Evolutionary conservation across 345 rosid species (phyloP).

Genomic region (Barbarea vulgaris): DNA sequence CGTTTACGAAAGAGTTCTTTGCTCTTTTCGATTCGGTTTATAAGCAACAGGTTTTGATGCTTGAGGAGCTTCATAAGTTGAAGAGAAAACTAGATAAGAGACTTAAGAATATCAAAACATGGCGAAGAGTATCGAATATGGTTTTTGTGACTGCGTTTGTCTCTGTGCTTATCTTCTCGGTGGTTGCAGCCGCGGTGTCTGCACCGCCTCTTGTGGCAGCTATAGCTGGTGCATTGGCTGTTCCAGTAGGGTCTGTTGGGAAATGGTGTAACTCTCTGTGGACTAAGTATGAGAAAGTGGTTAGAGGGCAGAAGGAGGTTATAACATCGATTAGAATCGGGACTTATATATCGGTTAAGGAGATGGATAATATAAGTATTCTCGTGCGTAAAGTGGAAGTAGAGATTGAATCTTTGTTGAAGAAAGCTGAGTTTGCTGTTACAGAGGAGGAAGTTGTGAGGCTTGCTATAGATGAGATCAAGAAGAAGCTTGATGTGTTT

Average conservation of each 20-base stretch:
- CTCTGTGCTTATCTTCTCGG: conserved; percentile 75
- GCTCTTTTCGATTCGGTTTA: conserved; percentile 51
- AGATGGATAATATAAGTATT: conserved; percentile 66
- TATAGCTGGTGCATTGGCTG: conserved; percentile 68
- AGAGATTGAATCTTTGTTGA: conserved; percentile 57
- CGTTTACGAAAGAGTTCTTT: conserved; percentile 72
- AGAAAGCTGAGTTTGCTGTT: conserved; percentile 56
- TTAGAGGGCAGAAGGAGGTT: conserved; percentile 61
- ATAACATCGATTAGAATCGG: conserved; percentile 50
- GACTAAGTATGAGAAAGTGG: conserved; percentile 58
- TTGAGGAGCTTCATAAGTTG: conserved; percentile 47
- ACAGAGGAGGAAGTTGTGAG: conserved; percentile 57
- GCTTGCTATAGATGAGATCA: conserved; percentile 79
- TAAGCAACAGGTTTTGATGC: conserved; percentile 57
- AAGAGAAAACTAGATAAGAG: conserved; percentile 73
- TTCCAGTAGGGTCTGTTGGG: conserved; percentile 71
- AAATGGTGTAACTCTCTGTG: conserved; percentile 77
- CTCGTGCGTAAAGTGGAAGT: conserved; percentile 61
- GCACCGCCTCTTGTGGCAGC: conserved; percentile 76
- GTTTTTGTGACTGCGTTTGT: conserved; percentile 71
- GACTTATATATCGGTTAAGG: conserved; percentile 55
- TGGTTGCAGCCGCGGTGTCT: conserved; percentile 85
- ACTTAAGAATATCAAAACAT: conserved; percentile 56
- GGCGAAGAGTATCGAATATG: conserved; percentile 78
- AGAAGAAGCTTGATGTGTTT: conserved; percentile 64